Evolutionary conservation across 345 rosid genomes (phyloP).

Genomic region (Bretschneidera sinensis): DNA sequence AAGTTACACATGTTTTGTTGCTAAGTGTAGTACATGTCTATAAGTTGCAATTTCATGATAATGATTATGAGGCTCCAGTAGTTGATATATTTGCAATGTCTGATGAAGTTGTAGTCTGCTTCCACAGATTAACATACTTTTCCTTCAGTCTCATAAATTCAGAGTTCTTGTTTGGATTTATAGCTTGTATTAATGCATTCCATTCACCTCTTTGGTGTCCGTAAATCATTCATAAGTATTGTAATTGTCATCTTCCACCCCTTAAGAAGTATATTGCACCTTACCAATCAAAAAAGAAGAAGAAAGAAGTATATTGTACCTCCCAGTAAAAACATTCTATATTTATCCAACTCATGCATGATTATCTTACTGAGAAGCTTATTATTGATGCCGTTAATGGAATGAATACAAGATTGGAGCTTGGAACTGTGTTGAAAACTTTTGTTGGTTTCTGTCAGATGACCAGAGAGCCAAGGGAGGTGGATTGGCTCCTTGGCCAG

Average conservation of each 20-base stretch:
- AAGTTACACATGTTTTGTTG: neutral
- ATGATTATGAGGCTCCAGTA: neutral
- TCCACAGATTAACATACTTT: too few relatives aligned
- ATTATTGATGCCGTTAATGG: neutral
- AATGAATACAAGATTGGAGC: neutral
- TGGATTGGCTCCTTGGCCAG: conserved; percentile 98
- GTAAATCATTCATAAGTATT: neutral
- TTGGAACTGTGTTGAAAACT: neutral
- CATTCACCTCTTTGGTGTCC: neutral
- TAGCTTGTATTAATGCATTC: neutral
- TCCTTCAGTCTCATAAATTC: neutral
- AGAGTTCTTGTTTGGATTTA: neutral
- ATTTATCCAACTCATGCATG: neutral
- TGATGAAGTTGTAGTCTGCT: neutral
- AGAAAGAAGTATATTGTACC: too few relatives aligned
- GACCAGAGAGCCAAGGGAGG: conserved; percentile 74
- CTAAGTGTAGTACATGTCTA: too few relatives aligned
- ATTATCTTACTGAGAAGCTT: neutral
- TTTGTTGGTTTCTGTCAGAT: conserved; percentile 39
- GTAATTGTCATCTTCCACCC: neutral
- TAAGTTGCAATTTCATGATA: too few relatives aligned
- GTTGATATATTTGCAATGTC: neutral
- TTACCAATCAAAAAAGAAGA: too few relatives aligned
- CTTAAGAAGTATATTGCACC: neutral
- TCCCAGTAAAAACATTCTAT: neutral